Percentiles rank a stretch among this genome's conserved stretches.
phyloP scores from a whole-genome alignment of 2,329 filamentous ascomycete genomes.

The Aspergillus quadricinctus region DNA sequence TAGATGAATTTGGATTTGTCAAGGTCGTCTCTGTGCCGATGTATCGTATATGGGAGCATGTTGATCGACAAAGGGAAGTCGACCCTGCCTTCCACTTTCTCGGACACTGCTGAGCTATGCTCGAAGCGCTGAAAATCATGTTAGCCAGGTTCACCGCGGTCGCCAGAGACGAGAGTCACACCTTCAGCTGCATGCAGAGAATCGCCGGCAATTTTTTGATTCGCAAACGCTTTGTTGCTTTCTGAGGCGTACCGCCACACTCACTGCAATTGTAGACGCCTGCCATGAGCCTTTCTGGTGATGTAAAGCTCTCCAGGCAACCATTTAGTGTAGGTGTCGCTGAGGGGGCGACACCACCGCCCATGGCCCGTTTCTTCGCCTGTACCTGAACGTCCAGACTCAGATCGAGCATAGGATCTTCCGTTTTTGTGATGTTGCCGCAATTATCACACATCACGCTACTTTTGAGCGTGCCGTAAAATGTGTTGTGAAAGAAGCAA shows the following conservation, averaged over 20 bases:
- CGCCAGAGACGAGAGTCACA: constrained; percentile 34
- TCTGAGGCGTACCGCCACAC: constrained; percentile 67
- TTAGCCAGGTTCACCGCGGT: constrained; percentile 3
- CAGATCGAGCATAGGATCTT: constrained; percentile 87
- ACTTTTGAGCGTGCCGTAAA: constrained; percentile 86
- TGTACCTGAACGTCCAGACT: constrained; percentile 82
- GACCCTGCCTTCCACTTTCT: constrained; percentile 84
- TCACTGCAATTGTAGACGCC: constrained; percentile 84
- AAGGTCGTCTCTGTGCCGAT: constrained; percentile 39
- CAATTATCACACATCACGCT: constrained; percentile 90
- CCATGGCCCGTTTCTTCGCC: constrained; percentile 47
- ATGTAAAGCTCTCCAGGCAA: constrained; percentile 84
- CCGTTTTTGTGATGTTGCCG: constrained; percentile 72
- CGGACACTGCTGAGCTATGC: constrained; percentile 68
- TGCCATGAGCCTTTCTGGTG: constrained; percentile 65
- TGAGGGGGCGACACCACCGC: constrained; percentile 31
- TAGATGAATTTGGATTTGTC: constrained; percentile 63
- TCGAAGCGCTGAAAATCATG: constrained; percentile 58
- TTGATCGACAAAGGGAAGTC: constrained; percentile 83
- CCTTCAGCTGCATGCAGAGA: constrained; percentile 88
- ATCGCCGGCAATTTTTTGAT: constrained; percentile 85
- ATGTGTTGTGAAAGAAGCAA: constrained; percentile 91
- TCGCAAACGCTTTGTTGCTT: constrained; percentile 77
- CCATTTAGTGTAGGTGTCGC: constrained; percentile 58
- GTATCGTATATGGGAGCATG: constrained; percentile 83